Conservation (phyloP, 1,284 basidiomycete species). For the Fomitiporia mediterranea region DNA sequence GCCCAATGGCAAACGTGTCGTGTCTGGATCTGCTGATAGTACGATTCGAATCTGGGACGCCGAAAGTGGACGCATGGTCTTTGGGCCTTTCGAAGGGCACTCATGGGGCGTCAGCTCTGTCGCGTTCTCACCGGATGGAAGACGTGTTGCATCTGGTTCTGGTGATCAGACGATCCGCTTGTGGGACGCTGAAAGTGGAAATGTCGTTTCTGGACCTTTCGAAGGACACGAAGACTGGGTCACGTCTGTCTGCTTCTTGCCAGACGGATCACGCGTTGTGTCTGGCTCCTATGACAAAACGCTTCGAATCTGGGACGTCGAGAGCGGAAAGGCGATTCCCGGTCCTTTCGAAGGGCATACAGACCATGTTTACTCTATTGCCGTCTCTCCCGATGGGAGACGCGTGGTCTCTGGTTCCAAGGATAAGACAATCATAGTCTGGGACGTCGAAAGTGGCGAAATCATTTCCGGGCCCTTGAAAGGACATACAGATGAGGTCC, state of each 20-base stretch:
- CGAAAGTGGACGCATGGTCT: slow-evolving; percentile 51
- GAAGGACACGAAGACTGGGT: not conserved
- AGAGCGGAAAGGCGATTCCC: not conserved
- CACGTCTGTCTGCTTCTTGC: not conserved
- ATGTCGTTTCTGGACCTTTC: not conserved
- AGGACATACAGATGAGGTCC: not conserved
- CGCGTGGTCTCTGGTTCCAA: slow-evolving; percentile 14
- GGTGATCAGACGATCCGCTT: slow-evolving; percentile 2
- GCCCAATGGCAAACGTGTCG: slow-evolving; percentile 72
- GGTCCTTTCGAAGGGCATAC: slow-evolving; percentile 1
- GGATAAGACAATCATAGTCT: slow-evolving; percentile 9
- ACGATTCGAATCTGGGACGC: slow-evolving; percentile 90
- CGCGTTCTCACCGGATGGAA: slow-evolving; percentile 17
- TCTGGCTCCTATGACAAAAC: slow-evolving; percentile 1
- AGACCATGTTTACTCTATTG: not conserved
- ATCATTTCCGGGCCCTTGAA: not conserved
- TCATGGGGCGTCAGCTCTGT: not conserved
- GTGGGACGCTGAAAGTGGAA: slow-evolving; percentile 11
- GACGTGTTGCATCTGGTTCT: slow-evolving; percentile 13
- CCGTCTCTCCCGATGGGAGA: slow-evolving; percentile 17
- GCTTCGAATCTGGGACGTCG: not conserved
- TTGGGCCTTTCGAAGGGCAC: slow-evolving; percentile 31
- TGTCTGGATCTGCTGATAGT: slow-evolving; percentile 87
- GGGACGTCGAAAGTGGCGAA: slow-evolving; percentile 5
- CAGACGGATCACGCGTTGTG: not conserved